phyloP scores from a whole-genome alignment of 108 stramenopile genomes.

The Schizochytrium sp. region DNA sequence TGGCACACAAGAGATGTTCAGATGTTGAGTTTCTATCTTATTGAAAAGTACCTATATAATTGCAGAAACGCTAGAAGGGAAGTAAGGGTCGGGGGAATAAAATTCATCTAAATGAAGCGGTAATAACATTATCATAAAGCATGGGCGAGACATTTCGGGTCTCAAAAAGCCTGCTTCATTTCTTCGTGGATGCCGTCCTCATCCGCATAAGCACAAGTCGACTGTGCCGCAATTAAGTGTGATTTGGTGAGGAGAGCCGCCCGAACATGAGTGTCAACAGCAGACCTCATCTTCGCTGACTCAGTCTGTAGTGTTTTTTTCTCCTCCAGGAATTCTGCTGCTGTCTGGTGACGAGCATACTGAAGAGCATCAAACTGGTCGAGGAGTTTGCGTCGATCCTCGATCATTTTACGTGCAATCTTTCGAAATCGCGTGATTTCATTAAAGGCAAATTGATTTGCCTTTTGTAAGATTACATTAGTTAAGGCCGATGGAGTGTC shows the following conservation, averaged over 20 bases:
- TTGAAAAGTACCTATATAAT: no score
- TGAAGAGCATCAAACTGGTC: not conserved
- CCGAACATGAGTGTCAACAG: not conserved
- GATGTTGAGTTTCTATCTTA: no score
- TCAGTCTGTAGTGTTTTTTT: not conserved
- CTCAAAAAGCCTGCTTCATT: no score
- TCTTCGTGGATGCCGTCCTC: no score
- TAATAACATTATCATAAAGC: no score
- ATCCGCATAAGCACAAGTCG: no score
- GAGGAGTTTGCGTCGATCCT: not conserved
- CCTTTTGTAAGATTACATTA: not conserved
- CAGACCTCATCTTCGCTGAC: not conserved
- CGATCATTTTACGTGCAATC: not conserved
- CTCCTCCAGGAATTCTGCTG: not conserved
- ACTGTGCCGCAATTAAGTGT: not conserved
- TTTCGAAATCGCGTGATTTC: not conserved
- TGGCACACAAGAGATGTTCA: no score
- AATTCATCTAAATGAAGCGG: no score
- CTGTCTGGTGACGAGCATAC: not conserved
- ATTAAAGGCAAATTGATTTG: constrained; percentile 9
- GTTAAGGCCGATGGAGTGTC: not conserved
- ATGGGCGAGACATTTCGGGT: no score
- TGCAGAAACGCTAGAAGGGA: no score
- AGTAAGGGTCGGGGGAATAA: no score
- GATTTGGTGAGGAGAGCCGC: not conserved